These are phyloP conservation scores for Arachnopeziza araneosa DNA, from an alignment of 2,329 filamentous ascomycete species.

Conservation along the genomic window DNA sequence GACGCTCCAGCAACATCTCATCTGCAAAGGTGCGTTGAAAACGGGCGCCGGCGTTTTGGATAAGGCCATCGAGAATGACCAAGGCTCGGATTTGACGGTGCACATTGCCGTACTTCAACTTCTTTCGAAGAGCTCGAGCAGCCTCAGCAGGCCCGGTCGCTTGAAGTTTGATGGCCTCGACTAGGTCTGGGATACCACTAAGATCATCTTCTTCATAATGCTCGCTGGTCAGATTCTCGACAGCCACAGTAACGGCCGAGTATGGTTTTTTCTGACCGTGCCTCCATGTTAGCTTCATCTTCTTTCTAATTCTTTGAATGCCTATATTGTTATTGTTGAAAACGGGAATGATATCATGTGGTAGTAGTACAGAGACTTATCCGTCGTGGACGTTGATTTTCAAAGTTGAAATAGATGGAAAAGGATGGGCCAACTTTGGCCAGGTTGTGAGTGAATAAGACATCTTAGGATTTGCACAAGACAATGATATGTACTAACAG, in stretches of 20 bases:
- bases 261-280: slow-evolving; percentile 70
- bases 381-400: too few relatives aligned
- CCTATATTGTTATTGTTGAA: neutral
- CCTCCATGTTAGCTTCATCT: neutral
- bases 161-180: slow-evolving; percentile 91
- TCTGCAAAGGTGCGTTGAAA: slow-evolving; percentile 88
- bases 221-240: slow-evolving; percentile 87
- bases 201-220: slow-evolving; percentile 86
- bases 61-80: slow-evolving; percentile 83
- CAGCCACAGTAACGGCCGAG: slow-evolving; percentile 85
- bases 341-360: neutral
- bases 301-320: neutral
- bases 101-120: slow-evolving; percentile 95
- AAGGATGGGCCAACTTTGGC: too few relatives aligned
- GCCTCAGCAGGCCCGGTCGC: slow-evolving; percentile 81
- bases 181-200: slow-evolving; percentile 85
- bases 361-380: too few relatives aligned
- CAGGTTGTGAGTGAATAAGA: neutral
- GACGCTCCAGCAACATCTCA: slow-evolving; percentile 83
- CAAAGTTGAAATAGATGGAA: too few relatives aligned
- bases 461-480: neutral
- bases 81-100: slow-evolving; percentile 88
- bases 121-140: slow-evolving; percentile 89
- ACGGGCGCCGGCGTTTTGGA: slow-evolving; percentile 84
- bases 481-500: slow-evolving; percentile 12